Percentiles rank a stretch among this genome's conserved stretches.
phyloP scores from a whole-genome alignment of 345 rosid genomes.

The Barbarea vulgaris region DNA sequence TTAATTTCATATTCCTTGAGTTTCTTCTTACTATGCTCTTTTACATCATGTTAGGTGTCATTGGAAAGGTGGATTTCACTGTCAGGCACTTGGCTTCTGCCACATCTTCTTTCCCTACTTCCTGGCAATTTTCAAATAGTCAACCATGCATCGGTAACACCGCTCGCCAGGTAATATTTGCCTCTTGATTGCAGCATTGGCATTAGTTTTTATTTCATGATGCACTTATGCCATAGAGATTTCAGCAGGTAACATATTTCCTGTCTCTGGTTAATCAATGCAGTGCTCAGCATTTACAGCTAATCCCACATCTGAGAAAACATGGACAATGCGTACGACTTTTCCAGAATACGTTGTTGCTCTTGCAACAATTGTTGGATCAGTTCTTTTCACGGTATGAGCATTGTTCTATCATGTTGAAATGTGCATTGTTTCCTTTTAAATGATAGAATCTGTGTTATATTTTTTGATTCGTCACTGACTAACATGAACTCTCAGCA shows the following conservation, averaged over 20 bases:
- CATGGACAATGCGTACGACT: constrained; percentile 96
- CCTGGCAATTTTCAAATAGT: constrained; percentile 59
- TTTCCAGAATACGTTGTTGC: constrained; percentile 99
- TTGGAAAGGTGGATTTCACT: constrained; percentile 96
- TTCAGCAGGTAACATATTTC: constrained; percentile 21
- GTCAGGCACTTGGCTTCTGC: constrained; percentile 92
- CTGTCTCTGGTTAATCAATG: constrained; percentile 30
- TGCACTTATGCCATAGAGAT: background rate
- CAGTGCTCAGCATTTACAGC: constrained; percentile 93
- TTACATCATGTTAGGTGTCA: constrained; percentile 55
- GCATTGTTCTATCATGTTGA: constrained; percentile 18
- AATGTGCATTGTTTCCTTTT: background rate
- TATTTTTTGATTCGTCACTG: background rate
- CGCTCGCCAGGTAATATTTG: constrained; percentile 59
- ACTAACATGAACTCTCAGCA: constrained; percentile 12
- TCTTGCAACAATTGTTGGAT: constrained; percentile 96
- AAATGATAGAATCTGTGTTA: constrained; percentile 6
- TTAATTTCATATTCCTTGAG: background rate
- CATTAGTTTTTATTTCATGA: background rate
- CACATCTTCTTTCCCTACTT: constrained; percentile 69
- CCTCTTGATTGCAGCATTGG: background rate
- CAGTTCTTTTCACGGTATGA: constrained; percentile 92
- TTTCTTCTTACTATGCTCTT: constrained; percentile 14
- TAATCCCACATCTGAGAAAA: constrained; percentile 78
- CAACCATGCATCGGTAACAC: constrained; percentile 73